A percentile compares a stretch with the other conserved stretches of the same genome.
Conservation (phyloP, 1,284 basidiomycete genomes). For the Fomitopsis schrenkii region DNA sequence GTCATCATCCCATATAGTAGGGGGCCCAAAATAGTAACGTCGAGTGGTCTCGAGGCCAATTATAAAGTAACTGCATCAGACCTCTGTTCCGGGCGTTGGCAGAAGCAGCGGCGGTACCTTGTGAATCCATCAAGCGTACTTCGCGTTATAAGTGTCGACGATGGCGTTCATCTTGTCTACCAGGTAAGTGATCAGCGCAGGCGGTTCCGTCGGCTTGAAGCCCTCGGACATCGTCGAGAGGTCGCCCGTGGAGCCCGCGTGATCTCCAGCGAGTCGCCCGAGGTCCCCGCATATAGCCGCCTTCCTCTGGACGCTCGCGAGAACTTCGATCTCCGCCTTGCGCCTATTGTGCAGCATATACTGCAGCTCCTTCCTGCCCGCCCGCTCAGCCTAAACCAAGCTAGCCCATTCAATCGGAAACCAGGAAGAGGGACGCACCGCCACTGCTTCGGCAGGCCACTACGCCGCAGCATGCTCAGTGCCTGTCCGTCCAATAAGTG, state of each 20-base stretch:
- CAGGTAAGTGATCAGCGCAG: slow-evolving; percentile 19
- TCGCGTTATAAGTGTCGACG: neutral
- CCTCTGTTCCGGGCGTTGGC: neutral
- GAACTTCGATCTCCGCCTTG: slow-evolving; percentile 88
- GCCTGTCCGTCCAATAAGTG: slow-evolving; percentile 43
- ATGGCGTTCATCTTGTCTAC: slow-evolving; percentile 13
- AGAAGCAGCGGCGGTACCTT: neutral
- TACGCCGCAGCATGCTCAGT: slow-evolving; percentile 54
- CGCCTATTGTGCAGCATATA: slow-evolving; percentile 73
- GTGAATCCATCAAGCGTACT: neutral
- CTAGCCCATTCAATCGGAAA: neutral
- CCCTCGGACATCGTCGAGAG: neutral
- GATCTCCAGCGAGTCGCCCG: neutral
- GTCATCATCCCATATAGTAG: neutral
- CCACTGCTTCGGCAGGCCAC: slow-evolving; percentile 59
- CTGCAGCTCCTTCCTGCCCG: slow-evolving; percentile 66
- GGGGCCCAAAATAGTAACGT: neutral
- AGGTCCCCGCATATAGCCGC: neutral
- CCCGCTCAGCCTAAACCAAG: neutral
- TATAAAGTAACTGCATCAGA: neutral
- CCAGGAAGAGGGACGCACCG: slow-evolving; percentile 43
- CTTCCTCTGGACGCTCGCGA: slow-evolving; percentile 30
- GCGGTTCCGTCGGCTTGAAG: neutral
- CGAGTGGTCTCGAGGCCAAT: neutral
- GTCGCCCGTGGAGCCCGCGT: neutral